Evolutionary conservation across 176 grass and related monocot species (phyloP).

Genomic region (Tillandsia leiboldiana): DNA sequence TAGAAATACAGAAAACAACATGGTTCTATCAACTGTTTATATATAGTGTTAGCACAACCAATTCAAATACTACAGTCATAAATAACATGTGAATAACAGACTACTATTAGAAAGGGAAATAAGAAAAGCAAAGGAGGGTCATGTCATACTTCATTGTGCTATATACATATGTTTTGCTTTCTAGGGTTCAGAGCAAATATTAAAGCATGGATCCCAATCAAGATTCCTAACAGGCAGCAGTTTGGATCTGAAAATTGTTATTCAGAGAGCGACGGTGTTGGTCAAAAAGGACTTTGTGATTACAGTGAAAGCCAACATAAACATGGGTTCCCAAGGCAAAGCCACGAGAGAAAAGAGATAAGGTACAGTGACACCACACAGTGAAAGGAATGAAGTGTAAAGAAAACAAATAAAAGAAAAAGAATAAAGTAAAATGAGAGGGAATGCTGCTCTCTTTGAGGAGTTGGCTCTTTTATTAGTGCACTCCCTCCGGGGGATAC

Average conservation of each 20-base stretch:
- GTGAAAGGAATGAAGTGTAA: neutral
- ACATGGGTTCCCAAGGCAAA: neutral
- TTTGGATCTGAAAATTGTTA: constrained; percentile 25
- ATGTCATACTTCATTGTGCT: neutral
- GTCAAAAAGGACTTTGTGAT: constrained; percentile 16
- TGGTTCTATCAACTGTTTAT: no score
- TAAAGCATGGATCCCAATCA: constrained; percentile 24
- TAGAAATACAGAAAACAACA: no score
- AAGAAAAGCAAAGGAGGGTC: neutral
- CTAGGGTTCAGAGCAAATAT: constrained; percentile 16
- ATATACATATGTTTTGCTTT: constrained; percentile 6
- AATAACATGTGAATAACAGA: no score
- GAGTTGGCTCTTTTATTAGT: neutral
- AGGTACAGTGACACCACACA: neutral
- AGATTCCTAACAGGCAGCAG: constrained; percentile 6
- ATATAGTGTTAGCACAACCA: no score
- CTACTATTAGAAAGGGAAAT: neutral
- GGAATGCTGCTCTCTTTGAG: constrained; percentile 12
- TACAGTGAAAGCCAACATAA: constrained; percentile 3
- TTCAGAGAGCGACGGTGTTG: constrained; percentile 17
- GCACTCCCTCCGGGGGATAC: constrained; percentile 6
- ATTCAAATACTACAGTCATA: no score
- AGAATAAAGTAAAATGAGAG: constrained; percentile 10
- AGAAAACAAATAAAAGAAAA: constrained; percentile 7
- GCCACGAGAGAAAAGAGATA: neutral